Base-by-base conservation (phyloP, 257 asterid genomes). In the Solanum sejunctum region DNA sequence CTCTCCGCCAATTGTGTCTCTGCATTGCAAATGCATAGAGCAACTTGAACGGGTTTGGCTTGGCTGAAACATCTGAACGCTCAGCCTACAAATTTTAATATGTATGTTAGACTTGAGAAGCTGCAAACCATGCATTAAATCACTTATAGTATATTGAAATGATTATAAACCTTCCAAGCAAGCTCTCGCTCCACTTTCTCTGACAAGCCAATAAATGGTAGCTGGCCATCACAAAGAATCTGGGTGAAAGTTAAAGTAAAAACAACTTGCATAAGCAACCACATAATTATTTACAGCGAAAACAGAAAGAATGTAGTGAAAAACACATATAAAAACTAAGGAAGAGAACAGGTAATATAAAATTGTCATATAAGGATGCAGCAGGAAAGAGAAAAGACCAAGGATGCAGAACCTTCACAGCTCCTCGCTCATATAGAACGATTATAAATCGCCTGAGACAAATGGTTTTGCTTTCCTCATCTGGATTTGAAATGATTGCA, bases 161-260 rank as follows among this genome's bases (percentile, higher is more conserved):
- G 36, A 85, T 58, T 15, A 61, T 90, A 87, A 81, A 96, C 99
- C 99, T 95, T 96, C 98, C 98, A 91, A 87, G 91, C 93, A 89
- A 96, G 99, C 93, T 96, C 99, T 80, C 90, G 92, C 90, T 92
- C 98, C 63, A 93, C 98, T 90, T 92, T 96, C 80, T 96, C 98
- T 77, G 88, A 91, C 83, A 95, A 92, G 82, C 99, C 97, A 91
- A 95, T 91, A 90, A 96, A 91, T 10, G 99, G 98, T 70, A 96
- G 93, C 91, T 93, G 96, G 72, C 98, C 98, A 88, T 95, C 89
- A 89, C 99, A 96, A 85, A 96, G 95, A 86, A 96, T 89, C 99
- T 96, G 82, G 81, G 93, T 72, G 84, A 86, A 85, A 81, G 89
- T 82, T 16, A 73, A 71, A 77, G 69, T 58, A 63, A 47, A 82